Conservation (phyloP, 805 yeast species). For the Komagataella mondaviorum region DNA sequence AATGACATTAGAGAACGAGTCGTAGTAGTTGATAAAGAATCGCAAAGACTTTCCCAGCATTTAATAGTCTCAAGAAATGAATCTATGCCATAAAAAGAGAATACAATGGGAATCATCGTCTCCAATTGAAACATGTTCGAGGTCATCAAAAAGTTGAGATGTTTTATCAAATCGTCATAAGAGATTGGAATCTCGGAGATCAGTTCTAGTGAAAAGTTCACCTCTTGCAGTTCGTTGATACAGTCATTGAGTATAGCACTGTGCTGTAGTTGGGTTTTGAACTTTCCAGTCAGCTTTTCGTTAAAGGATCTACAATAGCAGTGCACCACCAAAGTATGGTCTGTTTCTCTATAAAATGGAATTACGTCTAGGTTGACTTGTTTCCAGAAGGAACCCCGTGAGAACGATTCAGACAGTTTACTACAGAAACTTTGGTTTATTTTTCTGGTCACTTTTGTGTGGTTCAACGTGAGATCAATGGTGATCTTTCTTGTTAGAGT, state of each 20-base stretch:
- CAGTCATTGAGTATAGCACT: neutral
- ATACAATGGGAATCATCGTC: constrained; percentile 13
- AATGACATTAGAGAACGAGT: constrained; percentile 6
- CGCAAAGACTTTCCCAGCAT: constrained; percentile 1
- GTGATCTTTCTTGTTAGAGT: neutral
- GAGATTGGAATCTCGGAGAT: neutral
- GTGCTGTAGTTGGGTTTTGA: neutral
- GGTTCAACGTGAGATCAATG: neutral
- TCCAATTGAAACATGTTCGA: constrained; percentile 12
- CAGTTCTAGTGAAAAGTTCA: neutral
- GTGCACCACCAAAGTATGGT: neutral
- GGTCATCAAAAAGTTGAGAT: constrained; percentile 14
- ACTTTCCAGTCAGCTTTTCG: neutral
- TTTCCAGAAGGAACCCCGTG: neutral
- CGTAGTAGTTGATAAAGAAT: neutral
- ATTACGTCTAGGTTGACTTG: neutral
- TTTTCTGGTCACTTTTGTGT: neutral
- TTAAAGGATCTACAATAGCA: neutral
- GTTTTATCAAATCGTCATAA: constrained; percentile 3
- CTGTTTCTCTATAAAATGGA: neutral
- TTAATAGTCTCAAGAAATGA: neutral
- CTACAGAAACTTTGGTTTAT: neutral
- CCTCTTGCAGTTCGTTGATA: neutral
- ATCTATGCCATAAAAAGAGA: constrained; percentile 9
- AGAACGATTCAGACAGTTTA: neutral